Conservation (phyloP, 306 rosid genomes). For the Cucurbita argyrosperma region DNA sequence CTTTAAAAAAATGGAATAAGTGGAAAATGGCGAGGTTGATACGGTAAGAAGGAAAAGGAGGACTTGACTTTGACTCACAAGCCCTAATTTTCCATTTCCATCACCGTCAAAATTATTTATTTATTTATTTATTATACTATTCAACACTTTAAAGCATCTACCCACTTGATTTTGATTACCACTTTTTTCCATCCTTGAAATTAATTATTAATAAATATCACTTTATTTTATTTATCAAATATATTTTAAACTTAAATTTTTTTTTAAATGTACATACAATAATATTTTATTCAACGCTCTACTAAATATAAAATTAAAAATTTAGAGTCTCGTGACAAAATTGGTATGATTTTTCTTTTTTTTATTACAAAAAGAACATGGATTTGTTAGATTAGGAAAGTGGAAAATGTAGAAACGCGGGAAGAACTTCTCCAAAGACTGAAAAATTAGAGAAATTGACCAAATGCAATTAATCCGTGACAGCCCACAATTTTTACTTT, state of each 20-base stretch:
- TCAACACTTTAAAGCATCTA: neutral
- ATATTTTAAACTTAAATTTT: too few relatives aligned
- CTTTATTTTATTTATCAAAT: too few relatives aligned
- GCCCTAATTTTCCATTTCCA: neutral
- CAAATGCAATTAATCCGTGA: neutral
- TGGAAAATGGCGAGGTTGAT: neutral
- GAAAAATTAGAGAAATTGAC: neutral
- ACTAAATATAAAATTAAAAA: too few relatives aligned
- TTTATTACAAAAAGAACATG: neutral
- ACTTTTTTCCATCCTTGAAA: too few relatives aligned
- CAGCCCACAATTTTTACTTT: conserved; percentile 1
- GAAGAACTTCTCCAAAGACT: neutral
- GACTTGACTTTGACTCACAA: neutral
- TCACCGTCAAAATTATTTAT: neutral
- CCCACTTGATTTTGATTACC: neutral
- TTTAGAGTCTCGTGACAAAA: too few relatives aligned
- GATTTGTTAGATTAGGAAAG: neutral
- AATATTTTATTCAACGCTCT: too few relatives aligned
- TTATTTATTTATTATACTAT: neutral
- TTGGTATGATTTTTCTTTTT: too few relatives aligned
- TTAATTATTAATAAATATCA: too few relatives aligned
- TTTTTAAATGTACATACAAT: too few relatives aligned
- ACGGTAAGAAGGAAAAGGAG: neutral
- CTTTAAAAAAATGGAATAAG: too few relatives aligned
- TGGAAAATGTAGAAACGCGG: neutral